These are phyloP conservation scores for Pulveroboletus ravenelii DNA, from an alignment of 768 basidiomycete species.

Conservation along the genomic window DNA sequence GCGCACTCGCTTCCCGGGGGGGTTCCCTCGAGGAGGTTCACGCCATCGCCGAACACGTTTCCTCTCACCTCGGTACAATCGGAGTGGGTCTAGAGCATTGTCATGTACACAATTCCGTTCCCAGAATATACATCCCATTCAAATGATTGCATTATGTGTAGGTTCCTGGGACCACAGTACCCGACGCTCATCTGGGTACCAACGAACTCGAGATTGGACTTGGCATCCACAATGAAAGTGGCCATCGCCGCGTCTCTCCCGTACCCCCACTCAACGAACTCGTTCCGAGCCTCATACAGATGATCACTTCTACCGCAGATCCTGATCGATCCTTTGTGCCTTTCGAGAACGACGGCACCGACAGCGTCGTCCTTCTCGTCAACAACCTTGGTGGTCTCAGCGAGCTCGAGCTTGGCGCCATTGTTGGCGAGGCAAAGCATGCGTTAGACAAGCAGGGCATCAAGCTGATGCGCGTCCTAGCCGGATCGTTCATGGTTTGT, in stretches of 20 bases:
- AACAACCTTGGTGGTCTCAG: slow-evolving; percentile 88
- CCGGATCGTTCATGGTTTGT: slow-evolving; percentile 83
- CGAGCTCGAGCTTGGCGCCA: slow-evolving; percentile 71
- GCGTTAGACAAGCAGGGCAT: slow-evolving; percentile 55
- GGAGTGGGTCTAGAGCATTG: slow-evolving; percentile 88
- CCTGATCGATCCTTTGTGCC: slow-evolving; percentile 73
- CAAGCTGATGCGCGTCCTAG: slow-evolving; percentile 55
- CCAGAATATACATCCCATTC: neutral
- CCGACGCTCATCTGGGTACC: slow-evolving; percentile 48
- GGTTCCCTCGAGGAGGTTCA: slow-evolving; percentile 67
- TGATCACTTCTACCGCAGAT: slow-evolving; percentile 69
- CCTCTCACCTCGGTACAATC: slow-evolving; percentile 70
- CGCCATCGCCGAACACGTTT: slow-evolving; percentile 57
- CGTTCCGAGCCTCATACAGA: slow-evolving; percentile 61
- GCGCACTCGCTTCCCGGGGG: slow-evolving; percentile 69
- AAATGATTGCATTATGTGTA: slow-evolving; percentile 23
- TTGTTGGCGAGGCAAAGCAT: slow-evolving; percentile 57
- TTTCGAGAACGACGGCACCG: slow-evolving; percentile 56
- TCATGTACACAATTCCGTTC: slow-evolving; percentile 46
- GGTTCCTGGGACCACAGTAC: slow-evolving; percentile 73
- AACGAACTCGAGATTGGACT: slow-evolving; percentile 84
- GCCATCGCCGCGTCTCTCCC: slow-evolving; percentile 61
- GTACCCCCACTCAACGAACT: slow-evolving; percentile 68
- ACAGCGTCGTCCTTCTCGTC: slow-evolving; percentile 72
- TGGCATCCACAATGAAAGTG: slow-evolving; percentile 90